Evolutionary conservation across 1,284 basidiomycete species (phyloP).

Genomic region (Rhodotorula sp.): DNA sequence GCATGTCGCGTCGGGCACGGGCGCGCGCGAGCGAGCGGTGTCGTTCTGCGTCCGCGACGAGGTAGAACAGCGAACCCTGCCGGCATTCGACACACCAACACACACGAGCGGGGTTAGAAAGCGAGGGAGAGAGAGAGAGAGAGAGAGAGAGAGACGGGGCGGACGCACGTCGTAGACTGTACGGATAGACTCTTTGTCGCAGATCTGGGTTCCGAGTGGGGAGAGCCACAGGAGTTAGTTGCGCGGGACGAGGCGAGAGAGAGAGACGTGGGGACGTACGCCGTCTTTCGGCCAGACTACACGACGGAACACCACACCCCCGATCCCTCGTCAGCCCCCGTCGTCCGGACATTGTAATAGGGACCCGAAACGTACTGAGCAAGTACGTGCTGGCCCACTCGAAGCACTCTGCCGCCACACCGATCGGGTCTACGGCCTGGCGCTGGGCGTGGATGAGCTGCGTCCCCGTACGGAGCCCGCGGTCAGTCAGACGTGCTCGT

Average conservation of each 20-base stretch:
- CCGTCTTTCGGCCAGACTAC: constrained; percentile 32
- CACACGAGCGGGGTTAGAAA: neutral
- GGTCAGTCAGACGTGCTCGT: neutral
- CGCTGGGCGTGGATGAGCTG: constrained; percentile 24
- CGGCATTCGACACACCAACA: neutral
- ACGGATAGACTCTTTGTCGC: constrained; percentile 33
- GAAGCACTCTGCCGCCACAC: constrained; percentile 8
- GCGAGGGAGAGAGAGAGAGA: neutral
- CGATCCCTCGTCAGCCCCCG: neutral
- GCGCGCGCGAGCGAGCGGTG: constrained; percentile 6
- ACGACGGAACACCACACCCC: too few species aligned
- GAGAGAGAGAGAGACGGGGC: neutral
- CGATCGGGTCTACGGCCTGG: constrained; percentile 26
- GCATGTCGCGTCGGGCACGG: constrained; percentile 14
- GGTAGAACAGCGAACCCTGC: constrained; percentile 30
- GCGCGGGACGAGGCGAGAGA: too few species aligned
- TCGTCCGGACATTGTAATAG: too few species aligned
- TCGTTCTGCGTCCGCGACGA: constrained; percentile 26
- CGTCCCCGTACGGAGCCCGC: neutral
- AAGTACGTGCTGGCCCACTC: constrained; percentile 28
- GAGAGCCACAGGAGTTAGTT: too few species aligned
- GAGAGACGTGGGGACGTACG: neutral
- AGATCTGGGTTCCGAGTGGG: neutral
- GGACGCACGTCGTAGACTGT: constrained; percentile 26
- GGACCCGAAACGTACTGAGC: constrained; percentile 18